Base-by-base conservation (phyloP, 768 basidiomycete species). In the Tubosaeta sp. region DNA sequence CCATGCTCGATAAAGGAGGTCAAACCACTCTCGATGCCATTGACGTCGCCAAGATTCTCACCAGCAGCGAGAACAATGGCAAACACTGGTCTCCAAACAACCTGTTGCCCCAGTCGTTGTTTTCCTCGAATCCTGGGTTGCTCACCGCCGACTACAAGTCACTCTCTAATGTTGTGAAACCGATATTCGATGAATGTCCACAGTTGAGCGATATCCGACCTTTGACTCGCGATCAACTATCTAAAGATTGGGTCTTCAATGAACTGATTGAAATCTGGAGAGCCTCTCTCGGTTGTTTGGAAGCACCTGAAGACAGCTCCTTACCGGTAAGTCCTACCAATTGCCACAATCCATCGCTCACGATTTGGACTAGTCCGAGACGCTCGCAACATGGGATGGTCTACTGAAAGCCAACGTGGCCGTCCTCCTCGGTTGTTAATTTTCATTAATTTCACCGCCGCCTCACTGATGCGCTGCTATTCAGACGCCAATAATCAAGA, bases 181-280 rank as follows among this genome's bases (percentile, higher is more conserved):
- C 77, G 3, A 67, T 86, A 19, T 71, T 82, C 44, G 78, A 78
- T 6, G 73, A 82, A 56, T 78, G 80, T 35, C 76, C 80, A 0
- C 71, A 72, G 29, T 52, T 81, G 16, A 67, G 71, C 14, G 83
- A 86, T 55, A 68, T 89, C 29, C 72, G 81, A 19, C 65, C 75
- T n/a, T 67, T 90, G 53, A 80, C 74, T 7, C 66, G 71, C 34
- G 77, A 81, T 12, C 86, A 90, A 58, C 61, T 89, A 35, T 66
- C 74, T 16, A 69, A 66, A 48, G 71, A 73, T 6, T 81, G 77
- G 71, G 72, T 82, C 12, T 79, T 83, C 55, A 64, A 76, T 1
- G 74, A 73, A 8, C 54, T 87, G 43, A 63, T 84, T 30, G 69
- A 71, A 6, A 63, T 81, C 5, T 87, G 84, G 84, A 77, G 61